Base-by-base conservation (phyloP, 805 yeast genomes). In the Spathaspora boniae region DNA sequence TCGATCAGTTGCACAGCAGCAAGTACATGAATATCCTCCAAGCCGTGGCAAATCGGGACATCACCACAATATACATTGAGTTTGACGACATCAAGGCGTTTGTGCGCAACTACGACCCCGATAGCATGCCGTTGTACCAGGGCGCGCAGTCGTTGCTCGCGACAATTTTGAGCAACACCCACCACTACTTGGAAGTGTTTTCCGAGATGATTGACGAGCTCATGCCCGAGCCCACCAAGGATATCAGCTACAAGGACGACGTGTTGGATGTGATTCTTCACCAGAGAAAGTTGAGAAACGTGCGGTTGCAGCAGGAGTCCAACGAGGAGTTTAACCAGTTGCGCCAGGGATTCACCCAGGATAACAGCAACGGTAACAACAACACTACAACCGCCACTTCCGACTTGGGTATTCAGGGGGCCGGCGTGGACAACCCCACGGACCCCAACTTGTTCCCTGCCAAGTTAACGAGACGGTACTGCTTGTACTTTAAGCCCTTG, bases 261-360 rank as follows among this genome's bases (percentile, higher is more conserved):
- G 98, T 93, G 9, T 65, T 93, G 44, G 98, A 93, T 54, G 94
- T 93, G 40, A 86, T 93, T 38, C 69, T 89, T 46, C 89, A 86
- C 53, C 98, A 93, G 66, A 76, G 99, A 58, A 78, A 74, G 50
- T 74, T 86, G 55, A 75, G 96, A 54, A 91, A 91, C 58, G 77
- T 76, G 47, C 75, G 91, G 42, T 68, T 80, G 23, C 76, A 77
- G 37, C 79, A 76, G 43, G 93, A 84, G 48, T 72, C 76, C 47
- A 70, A 75, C 32, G 82, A 79, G 43, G 88, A 82, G 51, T 62
- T 72, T 44, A 47, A 67, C 61, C 46, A 68, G 65, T 48, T 67
- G 42, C 53, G 70, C 31, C 55, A 50, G 16, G 66, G 67, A 4
- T 56, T 62, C 20, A 41, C 49, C 15, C 31, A 23, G 44, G 47